Base-by-base conservation (phyloP, 345 rosid genomes). In the Eucalyptus decipiens region DNA sequence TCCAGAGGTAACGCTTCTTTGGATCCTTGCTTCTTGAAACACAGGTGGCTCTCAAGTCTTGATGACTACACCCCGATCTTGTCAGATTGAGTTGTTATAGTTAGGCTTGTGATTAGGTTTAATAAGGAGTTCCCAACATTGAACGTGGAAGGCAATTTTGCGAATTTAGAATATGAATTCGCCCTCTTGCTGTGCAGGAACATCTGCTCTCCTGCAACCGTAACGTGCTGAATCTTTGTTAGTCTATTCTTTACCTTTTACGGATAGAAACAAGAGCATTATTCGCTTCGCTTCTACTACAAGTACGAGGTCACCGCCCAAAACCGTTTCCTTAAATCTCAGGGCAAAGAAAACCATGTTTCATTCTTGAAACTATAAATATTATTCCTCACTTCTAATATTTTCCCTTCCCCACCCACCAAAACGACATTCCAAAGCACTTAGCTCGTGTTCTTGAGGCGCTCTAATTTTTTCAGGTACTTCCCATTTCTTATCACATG, bases 11-110 rank as follows among this genome's bases (percentile, higher is more conserved):
- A n/a, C n/a, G n/a, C n/a, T n/a, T n/a, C n/a, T n/a, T n/a, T n/a
- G n/a, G n/a, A n/a, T n/a, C n/a, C n/a, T n/a, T n/a, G n/a, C n/a
- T n/a, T n/a, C n/a, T n/a, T n/a, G n/a, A n/a, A n/a, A n/a, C n/a
- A n/a, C n/a, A n/a, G n/a, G n/a, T n/a, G n/a, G n/a, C n/a, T n/a
- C 3, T 56, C 6, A 56, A 0, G 13, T 56, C 3, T 1, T 0
- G 3, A 56, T 0, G 1, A 56, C 9, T 26, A 4, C 14, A 2
- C 6, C 3, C 3, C 0, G 3, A 24, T 26, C 30, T 56, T 23
- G 2, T 24, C 0, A 9, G 0, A 56, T 56, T 23, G 30, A 14
- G 14, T 26, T 10, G 13, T 56, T 56, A 56, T 0, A 9, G 11
- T 52, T 52, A 52, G 0, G 0, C 26, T 23, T 1, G 0, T 34